Evolutionary conservation across 164 flowering plant species (phyloP).

Genomic region (Protea cynaroides): DNA sequence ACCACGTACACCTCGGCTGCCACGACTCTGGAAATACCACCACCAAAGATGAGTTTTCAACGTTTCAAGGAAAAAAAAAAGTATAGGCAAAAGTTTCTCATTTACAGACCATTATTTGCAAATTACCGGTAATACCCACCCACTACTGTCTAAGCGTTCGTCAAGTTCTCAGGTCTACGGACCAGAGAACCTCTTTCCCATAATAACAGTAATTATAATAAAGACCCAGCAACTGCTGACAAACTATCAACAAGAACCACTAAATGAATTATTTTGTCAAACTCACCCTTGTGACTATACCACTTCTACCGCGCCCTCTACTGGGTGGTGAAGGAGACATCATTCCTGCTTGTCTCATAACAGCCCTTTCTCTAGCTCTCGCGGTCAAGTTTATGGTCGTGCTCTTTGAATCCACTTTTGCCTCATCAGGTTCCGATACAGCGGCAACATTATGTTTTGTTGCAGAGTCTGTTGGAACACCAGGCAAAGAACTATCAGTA

Average conservation of each 20-base stretch:
- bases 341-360: constrained; percentile 40
- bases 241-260: not conserved
- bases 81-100: no score
- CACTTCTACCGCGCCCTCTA: constrained; percentile 55
- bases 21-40: constrained; percentile 12
- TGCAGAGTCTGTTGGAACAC: constrained; percentile 14
- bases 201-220: no score
- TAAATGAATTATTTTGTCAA: not conserved
- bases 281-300: constrained; percentile 35
- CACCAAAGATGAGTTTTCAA: not conserved
- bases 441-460: constrained; percentile 20
- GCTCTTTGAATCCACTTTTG: constrained; percentile 24
- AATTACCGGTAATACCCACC: no score
- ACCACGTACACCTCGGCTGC: constrained; percentile 12
- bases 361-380: constrained; percentile 56
- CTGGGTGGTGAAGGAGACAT: constrained; percentile 8
- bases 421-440: constrained; percentile 29
- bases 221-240: not conserved
- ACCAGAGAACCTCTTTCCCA: no score
- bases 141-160: no score
- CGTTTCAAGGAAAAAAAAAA: not conserved
- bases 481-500: constrained; percentile 24
- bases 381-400: constrained; percentile 42
- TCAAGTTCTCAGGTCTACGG: no score
- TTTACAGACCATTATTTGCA: no score